phyloP scores from a whole-genome alignment of 2,329 filamentous ascomycete genomes.

The Podosphaera fusca region DNA sequence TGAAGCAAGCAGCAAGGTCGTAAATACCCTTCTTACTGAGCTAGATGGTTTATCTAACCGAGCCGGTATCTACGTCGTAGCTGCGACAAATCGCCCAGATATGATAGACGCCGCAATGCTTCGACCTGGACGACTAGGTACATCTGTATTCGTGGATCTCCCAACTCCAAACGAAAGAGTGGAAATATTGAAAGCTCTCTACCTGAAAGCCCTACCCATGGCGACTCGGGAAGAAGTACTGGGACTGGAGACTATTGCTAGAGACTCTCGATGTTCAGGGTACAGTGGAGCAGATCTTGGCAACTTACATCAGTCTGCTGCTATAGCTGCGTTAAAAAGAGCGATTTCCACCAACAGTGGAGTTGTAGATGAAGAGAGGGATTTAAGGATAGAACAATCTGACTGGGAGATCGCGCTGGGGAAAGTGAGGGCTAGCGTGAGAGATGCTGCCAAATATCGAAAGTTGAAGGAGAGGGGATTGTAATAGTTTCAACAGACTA shows the following conservation, averaged over 20 bases:
- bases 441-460: constrained; percentile 16
- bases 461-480: constrained; percentile 17
- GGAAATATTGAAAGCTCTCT: constrained; percentile 58
- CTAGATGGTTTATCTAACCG: constrained; percentile 67
- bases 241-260: constrained; percentile 39
- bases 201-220: constrained; percentile 27
- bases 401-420: constrained; percentile 17
- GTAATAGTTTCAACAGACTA: constrained; percentile 4
- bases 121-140: constrained; percentile 71
- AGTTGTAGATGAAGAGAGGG: constrained; percentile 2
- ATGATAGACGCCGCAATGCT: constrained; percentile 95
- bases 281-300: constrained; percentile 51
- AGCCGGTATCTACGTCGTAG: constrained; percentile 78
- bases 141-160: constrained; percentile 70
- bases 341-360: constrained; percentile 7
- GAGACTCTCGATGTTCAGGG: constrained; percentile 41
- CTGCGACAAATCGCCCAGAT: constrained; percentile 82
- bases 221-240: constrained; percentile 28
- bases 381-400: constrained; percentile 10
- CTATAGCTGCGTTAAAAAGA: constrained; percentile 16
- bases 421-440: constrained; percentile 16
- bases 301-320: constrained; percentile 22
- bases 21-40: constrained; percentile 87
- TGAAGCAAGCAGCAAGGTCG: constrained; percentile 69
- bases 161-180: constrained; percentile 58